Evolutionary conservation across 2,329 filamentous ascomycete genomes (phyloP).

Genomic region (Fusarium sp.): DNA sequence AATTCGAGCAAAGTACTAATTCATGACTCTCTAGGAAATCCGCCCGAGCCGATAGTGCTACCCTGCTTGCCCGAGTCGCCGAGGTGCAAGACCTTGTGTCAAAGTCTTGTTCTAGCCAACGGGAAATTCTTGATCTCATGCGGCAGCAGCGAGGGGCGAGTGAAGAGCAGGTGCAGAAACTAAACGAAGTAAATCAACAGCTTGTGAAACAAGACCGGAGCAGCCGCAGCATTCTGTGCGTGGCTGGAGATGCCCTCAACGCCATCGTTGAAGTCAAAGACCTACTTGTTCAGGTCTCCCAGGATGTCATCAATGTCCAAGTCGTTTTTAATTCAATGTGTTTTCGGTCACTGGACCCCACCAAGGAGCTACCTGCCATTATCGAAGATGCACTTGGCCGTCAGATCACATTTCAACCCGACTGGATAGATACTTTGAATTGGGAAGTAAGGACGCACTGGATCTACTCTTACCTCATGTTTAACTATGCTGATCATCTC

Average conservation of each 20-base stretch:
- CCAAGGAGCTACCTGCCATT: not conserved
- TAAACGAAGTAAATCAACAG: not conserved
- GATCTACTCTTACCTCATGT: not conserved
- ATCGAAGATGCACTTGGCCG: not conserved
- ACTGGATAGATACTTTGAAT: not conserved
- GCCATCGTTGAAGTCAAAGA: not conserved
- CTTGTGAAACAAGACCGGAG: not conserved
- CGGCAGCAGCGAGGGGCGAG: not conserved
- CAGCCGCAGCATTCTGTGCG: not conserved
- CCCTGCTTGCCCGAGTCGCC: not conserved
- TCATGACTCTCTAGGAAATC: not conserved
- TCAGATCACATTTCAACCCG: fast-evolving
- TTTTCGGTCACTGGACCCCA: not conserved
- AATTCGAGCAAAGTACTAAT: not conserved
- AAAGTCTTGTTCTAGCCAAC: not conserved
- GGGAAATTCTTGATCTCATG: not conserved
- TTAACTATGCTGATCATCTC: not conserved
- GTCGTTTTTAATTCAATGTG: not conserved
- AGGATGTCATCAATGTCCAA: not conserved
- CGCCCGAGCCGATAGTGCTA: not conserved
- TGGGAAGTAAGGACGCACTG: not conserved
- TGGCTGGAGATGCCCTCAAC: not conserved
- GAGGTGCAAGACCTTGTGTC: not conserved
- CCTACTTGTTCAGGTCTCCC: not conserved
- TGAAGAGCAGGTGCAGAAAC: not conserved